These are phyloP conservation scores for Agapanthus africanus DNA, from an alignment of 106 monocot genomes.

Conservation along the genomic window DNA sequence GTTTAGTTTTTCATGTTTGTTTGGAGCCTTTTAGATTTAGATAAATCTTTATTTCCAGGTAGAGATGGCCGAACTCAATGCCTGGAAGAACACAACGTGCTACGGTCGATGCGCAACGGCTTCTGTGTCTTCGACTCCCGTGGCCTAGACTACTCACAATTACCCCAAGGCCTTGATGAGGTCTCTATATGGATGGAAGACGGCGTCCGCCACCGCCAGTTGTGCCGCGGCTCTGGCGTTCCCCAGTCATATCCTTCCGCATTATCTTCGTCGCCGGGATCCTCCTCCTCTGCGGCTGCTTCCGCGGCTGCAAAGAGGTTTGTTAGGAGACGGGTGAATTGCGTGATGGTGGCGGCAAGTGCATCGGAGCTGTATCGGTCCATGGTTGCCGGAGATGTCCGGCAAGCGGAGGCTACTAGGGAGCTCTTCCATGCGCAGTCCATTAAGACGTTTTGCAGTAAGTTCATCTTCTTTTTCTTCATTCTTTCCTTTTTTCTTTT, in stretches of 20 bases:
- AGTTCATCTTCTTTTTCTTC: constrained; percentile 6
- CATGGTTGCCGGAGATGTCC: constrained; percentile 23
- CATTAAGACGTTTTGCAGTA: constrained; percentile 26
- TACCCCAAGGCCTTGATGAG: constrained; percentile 33
- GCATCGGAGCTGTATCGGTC: constrained; percentile 35
- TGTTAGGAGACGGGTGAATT: constrained; percentile 37
- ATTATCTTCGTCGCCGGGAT: background rate
- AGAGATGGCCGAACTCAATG: constrained; percentile 30
- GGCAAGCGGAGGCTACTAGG: constrained; percentile 24
- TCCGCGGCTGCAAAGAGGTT: constrained; percentile 24
- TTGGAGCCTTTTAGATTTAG: too few species aligned
- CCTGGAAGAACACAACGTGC: constrained; percentile 72
- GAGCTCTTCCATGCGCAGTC: constrained; percentile 40
- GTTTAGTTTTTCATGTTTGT: too few species aligned
- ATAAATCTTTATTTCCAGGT: constrained; percentile 24
- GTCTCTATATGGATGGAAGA: constrained; percentile 44
- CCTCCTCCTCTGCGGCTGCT: constrained; percentile 8
- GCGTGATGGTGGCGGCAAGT: constrained; percentile 34
- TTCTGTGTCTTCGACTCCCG: constrained; percentile 67
- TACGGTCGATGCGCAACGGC: constrained; percentile 43
- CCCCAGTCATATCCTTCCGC: background rate
- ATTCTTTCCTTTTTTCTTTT: too few species aligned
- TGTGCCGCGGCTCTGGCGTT: constrained; percentile 19
- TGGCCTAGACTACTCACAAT: constrained; percentile 33
- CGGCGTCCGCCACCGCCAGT: constrained; percentile 60